These are phyloP conservation scores for Leptographium wingfieldii DNA, from an alignment of 2,329 filamentous ascomycete species.

Conservation along the genomic window DNA sequence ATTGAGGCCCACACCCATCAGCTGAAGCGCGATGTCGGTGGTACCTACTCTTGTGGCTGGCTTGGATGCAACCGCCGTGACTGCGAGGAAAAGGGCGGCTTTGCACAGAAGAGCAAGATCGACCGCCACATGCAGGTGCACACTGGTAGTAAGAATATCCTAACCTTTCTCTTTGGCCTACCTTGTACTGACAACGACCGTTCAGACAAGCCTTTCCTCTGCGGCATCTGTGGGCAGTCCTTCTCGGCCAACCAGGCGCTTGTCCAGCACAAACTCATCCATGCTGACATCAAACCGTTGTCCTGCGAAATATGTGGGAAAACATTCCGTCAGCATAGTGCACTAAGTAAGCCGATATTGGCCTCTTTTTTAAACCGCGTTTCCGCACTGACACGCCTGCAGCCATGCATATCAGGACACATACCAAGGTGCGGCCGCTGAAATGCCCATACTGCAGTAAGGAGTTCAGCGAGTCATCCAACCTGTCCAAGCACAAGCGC, in stretches of 20 bases:
- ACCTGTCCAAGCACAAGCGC: conserved; percentile 52
- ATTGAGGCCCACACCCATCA: conserved; percentile 34
- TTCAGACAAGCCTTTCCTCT: conserved; percentile 46
- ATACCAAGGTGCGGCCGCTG: conserved; percentile 53
- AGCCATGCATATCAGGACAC: conserved; percentile 57
- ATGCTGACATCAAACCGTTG: conserved; percentile 53
- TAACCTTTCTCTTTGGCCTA: not conserved
- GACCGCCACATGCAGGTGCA: conserved; percentile 54
- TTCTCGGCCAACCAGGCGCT: conserved; percentile 58
- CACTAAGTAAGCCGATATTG: conserved; percentile 45
- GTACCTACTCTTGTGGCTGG: conserved; percentile 43
- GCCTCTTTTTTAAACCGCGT: conserved; percentile 11
- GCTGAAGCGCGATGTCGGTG: conserved; percentile 29
- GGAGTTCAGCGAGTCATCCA: conserved; percentile 51
- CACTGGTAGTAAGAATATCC: conserved; percentile 42
- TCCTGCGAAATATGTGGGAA: conserved; percentile 43
- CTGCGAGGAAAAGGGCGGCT: conserved; percentile 29
- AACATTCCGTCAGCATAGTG: conserved; percentile 54
- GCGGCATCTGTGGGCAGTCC: conserved; percentile 38
- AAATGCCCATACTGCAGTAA: conserved; percentile 45
- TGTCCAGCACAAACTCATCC: conserved; percentile 53
- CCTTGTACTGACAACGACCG: not conserved
- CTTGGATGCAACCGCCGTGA: conserved; percentile 38
- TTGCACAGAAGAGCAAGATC: conserved; percentile 49
- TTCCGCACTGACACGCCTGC: not conserved